Evolutionary conservation across 2,329 filamentous ascomycete genomes (phyloP).

Genomic region (Aspergillus pseudoglaucus): DNA sequence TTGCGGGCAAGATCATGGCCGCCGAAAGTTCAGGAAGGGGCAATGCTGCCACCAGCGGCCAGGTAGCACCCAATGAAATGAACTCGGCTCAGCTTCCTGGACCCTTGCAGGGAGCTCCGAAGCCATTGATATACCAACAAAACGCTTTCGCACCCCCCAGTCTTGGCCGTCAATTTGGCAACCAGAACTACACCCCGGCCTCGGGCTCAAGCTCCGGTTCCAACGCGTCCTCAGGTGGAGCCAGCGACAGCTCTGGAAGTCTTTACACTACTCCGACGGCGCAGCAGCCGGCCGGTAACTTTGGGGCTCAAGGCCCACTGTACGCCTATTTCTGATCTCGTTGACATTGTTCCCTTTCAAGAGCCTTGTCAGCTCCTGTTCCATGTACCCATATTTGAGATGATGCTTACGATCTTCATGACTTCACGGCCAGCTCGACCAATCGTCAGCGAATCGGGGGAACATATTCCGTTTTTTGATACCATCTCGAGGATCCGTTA

Average conservation of each 20-base stretch:
- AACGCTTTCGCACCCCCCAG: slow-evolving; percentile 16
- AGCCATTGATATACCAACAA: slow-evolving; percentile 25
- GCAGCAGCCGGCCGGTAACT: slow-evolving; percentile 21
- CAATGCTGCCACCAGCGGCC: slow-evolving; percentile 33
- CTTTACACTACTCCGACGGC: slow-evolving; percentile 25
- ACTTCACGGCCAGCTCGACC: slow-evolving; percentile 20
- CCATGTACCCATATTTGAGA: slow-evolving; percentile 32
- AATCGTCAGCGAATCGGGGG: slow-evolving; percentile 20
- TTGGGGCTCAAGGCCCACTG: slow-evolving; percentile 22
- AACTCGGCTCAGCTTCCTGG: slow-evolving; percentile 30
- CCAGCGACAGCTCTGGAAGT: slow-evolving; percentile 18
- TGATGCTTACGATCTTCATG: slow-evolving; percentile 31
- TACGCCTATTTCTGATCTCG: slow-evolving; percentile 28
- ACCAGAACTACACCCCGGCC: slow-evolving; percentile 17
- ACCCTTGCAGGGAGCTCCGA: slow-evolving; percentile 21
- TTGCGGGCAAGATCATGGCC: slow-evolving; percentile 75
- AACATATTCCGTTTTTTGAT: slow-evolving; percentile 10
- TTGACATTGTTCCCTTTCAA: slow-evolving; percentile 7
- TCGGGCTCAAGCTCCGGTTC: slow-evolving; percentile 14
- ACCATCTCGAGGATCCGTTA: slow-evolving; percentile 16
- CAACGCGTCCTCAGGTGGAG: slow-evolving; percentile 21
- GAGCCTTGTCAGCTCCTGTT: slow-evolving; percentile 14
- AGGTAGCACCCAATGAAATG: slow-evolving; percentile 35
- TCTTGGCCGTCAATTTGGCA: slow-evolving; percentile 20
- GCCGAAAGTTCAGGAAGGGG: slow-evolving; percentile 41